phyloP scores from a whole-genome alignment of 192 early-diverging fungal species.

The Podila horticola region DNA sequence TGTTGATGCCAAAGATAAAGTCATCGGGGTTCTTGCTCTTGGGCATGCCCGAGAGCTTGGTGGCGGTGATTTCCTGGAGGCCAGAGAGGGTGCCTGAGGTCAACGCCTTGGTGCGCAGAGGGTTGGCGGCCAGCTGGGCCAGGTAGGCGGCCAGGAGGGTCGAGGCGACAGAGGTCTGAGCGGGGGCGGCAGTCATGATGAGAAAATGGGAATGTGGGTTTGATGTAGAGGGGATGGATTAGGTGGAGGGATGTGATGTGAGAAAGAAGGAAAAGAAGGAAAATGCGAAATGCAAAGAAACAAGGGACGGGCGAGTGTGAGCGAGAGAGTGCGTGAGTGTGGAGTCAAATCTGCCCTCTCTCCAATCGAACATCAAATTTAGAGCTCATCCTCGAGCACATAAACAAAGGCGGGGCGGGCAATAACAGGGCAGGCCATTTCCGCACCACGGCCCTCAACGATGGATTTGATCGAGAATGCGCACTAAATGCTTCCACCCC shows the following conservation, averaged over 20 bases:
- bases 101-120: slow-evolving; percentile 83
- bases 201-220: neutral
- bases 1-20: slow-evolving; percentile 61
- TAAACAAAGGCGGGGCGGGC: slow-evolving; percentile 27
- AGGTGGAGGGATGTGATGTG: neutral
- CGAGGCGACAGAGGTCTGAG: slow-evolving; percentile 31
- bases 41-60: slow-evolving; percentile 62
- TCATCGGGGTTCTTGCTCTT: slow-evolving; percentile 55
- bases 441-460: neutral
- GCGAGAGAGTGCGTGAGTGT: neutral
- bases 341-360: neutral
- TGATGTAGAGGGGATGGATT: neutral
- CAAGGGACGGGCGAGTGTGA: neutral
- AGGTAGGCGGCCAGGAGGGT: slow-evolving; percentile 70
- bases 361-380: neutral
- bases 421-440: slow-evolving; percentile 1
- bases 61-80: slow-evolving; percentile 83
- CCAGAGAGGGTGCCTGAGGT: slow-evolving; percentile 80
- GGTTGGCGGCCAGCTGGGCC: slow-evolving; percentile 66
- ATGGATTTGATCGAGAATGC: too few relatives aligned
- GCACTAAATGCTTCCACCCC: too few relatives aligned
- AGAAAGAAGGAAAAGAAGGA: neutral
- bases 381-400: slow-evolving; percentile 3
- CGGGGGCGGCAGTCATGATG: slow-evolving; percentile 34
- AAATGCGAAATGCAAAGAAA: neutral